These are phyloP conservation scores for Gossypium raimondii DNA, from an alignment of 345 rosid species.

Conservation along the genomic window DNA sequence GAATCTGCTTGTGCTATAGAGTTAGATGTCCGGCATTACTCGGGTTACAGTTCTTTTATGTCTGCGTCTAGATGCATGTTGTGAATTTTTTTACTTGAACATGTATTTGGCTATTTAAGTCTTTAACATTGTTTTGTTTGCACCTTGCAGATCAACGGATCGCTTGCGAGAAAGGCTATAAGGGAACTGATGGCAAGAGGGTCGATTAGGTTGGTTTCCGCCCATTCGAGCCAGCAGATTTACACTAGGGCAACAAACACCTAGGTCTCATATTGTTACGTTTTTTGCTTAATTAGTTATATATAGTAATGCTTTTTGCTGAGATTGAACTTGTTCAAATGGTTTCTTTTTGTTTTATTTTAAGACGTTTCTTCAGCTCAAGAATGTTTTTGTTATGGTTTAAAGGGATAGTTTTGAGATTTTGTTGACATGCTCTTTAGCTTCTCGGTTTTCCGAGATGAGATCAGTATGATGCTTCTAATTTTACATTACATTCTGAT, in stretches of 20 bases:
- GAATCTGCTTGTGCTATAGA: no score
- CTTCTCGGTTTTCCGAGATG: no score
- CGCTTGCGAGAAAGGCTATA: conserved; percentile 68
- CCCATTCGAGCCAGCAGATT: conserved; percentile 82
- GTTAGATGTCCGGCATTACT: neutral
- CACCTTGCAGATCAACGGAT: conserved; percentile 52
- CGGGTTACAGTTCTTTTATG: neutral
- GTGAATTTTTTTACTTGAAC: neutral
- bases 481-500: no score
- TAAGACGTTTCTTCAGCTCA: no score
- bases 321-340: neutral
- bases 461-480: no score
- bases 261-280: conserved; percentile 17
- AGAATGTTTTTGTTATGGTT: no score
- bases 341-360: no score
- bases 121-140: neutral
- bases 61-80: neutral
- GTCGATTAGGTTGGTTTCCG: conserved; percentile 62
- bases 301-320: neutral
- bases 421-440: no score
- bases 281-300: conserved; percentile 7
- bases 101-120: neutral
- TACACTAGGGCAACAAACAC: conserved; percentile 76
- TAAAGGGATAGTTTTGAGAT: no score
- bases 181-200: conserved; percentile 81